Conservation (phyloP, 2,329 filamentous ascomycete species). For the Trichoderma sp. region DNA sequence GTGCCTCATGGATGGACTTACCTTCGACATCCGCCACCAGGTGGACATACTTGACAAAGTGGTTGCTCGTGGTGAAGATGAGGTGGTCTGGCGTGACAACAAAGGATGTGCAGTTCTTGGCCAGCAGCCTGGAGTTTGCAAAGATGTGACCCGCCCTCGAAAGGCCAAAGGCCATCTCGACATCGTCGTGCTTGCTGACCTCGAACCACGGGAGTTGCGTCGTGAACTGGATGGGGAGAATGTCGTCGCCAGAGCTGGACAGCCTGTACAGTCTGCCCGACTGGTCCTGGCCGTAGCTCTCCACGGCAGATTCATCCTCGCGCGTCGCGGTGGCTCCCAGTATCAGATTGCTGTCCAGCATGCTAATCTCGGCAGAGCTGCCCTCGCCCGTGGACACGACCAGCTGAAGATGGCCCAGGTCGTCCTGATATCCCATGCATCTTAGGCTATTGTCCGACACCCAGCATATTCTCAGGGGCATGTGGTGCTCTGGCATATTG, state of each 20-base stretch:
- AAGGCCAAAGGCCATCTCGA: conserved; percentile 61
- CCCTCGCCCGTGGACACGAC: conserved; percentile 30
- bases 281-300: conserved; percentile 51
- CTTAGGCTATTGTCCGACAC: conserved; percentile 37
- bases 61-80: conserved; percentile 88
- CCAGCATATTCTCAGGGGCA: conserved; percentile 42
- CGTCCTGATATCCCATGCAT: conserved; percentile 40
- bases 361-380: conserved; percentile 29
- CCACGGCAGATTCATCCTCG: conserved; percentile 36
- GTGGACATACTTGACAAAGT: conserved; percentile 93
- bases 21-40: conserved; percentile 63
- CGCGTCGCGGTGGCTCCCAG: conserved; percentile 40
- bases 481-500: conserved; percentile 31
- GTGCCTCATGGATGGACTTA: conserved; percentile 42
- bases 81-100: conserved; percentile 78
- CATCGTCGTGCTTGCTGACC: conserved; percentile 48
- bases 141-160: conserved; percentile 77
- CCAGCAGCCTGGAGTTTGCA: conserved; percentile 71
- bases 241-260: conserved; percentile 38
- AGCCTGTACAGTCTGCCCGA: conserved; percentile 51
- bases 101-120: conserved; percentile 92
- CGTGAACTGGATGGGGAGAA: conserved; percentile 46
- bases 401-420: conserved; percentile 34
- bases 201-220: conserved; percentile 57
- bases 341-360: conserved; percentile 32